Percentiles rank a stretch among this genome's conserved stretches.
Conservation (phyloP, 83 land plant species). For the Picea engelmannii region DNA sequence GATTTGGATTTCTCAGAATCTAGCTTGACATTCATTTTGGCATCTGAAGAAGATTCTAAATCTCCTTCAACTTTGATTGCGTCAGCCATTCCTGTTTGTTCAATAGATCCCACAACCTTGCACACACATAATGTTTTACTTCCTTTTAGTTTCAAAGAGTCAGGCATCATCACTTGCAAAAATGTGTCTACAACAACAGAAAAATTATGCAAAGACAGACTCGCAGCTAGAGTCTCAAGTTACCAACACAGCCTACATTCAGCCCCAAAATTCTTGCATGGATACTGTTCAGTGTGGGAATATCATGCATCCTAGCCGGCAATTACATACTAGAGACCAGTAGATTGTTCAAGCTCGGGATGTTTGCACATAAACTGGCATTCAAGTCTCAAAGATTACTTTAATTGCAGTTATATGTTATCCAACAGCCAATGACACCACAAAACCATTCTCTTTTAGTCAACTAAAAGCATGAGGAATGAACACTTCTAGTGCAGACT, state of each 20-base stretch:
- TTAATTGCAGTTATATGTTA: not conserved
- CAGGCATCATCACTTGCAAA: not conserved
- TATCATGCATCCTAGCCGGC: not conserved
- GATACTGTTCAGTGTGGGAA: not conserved
- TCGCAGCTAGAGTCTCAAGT: not conserved
- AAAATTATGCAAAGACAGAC: not conserved
- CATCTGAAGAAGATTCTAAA: conserved; percentile 50
- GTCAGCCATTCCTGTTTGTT: conserved; percentile 56
- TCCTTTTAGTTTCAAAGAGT: not conserved
- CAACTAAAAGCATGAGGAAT: not conserved
- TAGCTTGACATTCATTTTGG: conserved; percentile 33
- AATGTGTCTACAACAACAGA: not conserved
- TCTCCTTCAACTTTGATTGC: conserved; percentile 49
- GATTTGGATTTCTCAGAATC: conserved; percentile 67
- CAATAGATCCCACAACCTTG: conserved; percentile 88
- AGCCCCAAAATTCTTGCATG: not conserved
- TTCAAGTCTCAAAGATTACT: not conserved
- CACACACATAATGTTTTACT: not conserved
- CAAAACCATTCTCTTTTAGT: not conserved
- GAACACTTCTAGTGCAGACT: not conserved
- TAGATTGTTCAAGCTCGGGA: not conserved
- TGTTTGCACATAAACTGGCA: not conserved
- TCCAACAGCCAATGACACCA: not conserved
- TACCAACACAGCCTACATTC: not conserved
- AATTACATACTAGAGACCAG: not conserved